Conservation (phyloP, 805 yeast genomes). For the Starmerella geochares region DNA sequence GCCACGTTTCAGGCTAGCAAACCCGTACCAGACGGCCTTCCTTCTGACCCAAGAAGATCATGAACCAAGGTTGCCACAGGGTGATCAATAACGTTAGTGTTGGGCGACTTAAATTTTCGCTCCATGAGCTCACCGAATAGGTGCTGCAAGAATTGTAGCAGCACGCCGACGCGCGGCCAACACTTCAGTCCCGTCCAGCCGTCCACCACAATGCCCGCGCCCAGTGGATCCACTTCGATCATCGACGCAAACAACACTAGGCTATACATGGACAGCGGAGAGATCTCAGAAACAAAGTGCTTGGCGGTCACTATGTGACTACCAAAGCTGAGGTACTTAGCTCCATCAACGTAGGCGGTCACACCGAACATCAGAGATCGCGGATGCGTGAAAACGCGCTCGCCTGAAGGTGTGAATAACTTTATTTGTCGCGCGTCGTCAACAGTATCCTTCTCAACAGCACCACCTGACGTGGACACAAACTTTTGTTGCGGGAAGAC, state of each 20-base stretch:
- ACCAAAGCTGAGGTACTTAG: conserved; percentile 54
- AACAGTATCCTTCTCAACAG: conserved; percentile 57
- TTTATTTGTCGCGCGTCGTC: conserved; percentile 66
- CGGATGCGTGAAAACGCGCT: conserved; percentile 76
- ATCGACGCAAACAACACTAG: conserved; percentile 73
- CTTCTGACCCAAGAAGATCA: conserved; percentile 30
- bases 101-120: conserved; percentile 46
- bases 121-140: conserved; percentile 61
- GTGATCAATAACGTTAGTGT: conserved; percentile 25
- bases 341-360: conserved; percentile 32
- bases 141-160: conserved; percentile 57
- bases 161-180: conserved; percentile 89
- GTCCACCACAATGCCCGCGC: conserved; percentile 70
- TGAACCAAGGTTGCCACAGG: conserved; percentile 29
- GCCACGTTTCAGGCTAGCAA: conserved; percentile 9
- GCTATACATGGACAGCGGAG: conserved; percentile 68
- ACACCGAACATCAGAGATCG: conserved; percentile 61
- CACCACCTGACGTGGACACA: conserved; percentile 58
- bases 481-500: conserved; percentile 75
- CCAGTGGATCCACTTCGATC: conserved; percentile 45
- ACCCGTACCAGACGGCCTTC: conserved; percentile 18
- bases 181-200: conserved; percentile 84
- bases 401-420: conserved; percentile 62
- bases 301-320: conserved; percentile 49
- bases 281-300: conserved; percentile 59